Evolutionary conservation across 257 asterid species (phyloP), one percentile per base, ranked within the genome.

Genomic region (Phtheirospermum japonicum): DNA sequence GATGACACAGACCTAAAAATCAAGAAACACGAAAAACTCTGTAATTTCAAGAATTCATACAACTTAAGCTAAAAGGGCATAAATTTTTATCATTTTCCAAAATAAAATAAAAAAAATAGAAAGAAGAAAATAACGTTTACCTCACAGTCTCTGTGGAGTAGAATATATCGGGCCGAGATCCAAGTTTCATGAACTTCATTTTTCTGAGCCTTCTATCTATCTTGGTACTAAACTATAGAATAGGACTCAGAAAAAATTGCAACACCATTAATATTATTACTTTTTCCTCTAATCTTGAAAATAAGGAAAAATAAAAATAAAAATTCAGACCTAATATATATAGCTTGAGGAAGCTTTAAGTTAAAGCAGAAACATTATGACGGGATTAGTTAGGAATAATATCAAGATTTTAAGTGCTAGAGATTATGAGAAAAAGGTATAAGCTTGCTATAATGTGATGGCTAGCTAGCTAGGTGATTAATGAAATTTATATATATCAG

Each of bases 131-230:
- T n/a, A 19, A 28, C 28, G 13, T 59, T 8, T 73, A 85, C 95
- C 95, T 87, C 31, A 80, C 83, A 46, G 90, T 83, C 63, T 87
- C 92, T 50, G 89, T 68, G 23, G 92, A 78, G 77, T 72, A 85
- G 75, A 87, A 90, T 61, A 89, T 85, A 69, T 90, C 95, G 6
- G 92, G 93, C 54, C 90, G 73, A 62, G 95, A 80, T 58, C 97
- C 97, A 46, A 90, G 85, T 69, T 90, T 90, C 97, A 87, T 90
- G 26, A 90, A 90, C 93, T 90, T 90, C 97, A 90, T 89, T 34
- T 77, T 46, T 0, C 63, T 60, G 67, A 70, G 42, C 13, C 51
- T 12, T 40, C 0, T 3, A 2, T 66, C 13, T 59, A 43, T 40
- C 6, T 40, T 40, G 48, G 13, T 57, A 30, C 20, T 53, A n/a